Evolutionary conservation across 257 asterid genomes (phyloP).

Genomic region (Craterostigma plantagineum): DNA sequence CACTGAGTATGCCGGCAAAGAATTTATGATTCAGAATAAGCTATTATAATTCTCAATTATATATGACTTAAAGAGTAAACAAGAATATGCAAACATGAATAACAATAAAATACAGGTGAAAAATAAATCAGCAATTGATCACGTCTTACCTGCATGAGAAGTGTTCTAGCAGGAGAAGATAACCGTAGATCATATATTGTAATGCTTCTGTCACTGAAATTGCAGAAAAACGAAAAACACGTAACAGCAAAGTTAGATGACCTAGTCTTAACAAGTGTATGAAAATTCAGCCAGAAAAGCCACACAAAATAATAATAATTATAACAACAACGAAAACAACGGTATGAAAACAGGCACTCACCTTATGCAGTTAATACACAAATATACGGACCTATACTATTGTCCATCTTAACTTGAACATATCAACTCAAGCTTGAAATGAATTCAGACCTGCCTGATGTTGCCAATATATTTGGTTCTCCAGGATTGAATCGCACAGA

Average conservation of each 20-base stretch:
- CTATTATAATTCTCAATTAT: no score
- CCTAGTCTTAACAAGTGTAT: no score
- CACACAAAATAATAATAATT: neutral
- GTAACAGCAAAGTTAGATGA: neutral
- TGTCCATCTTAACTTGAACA: neutral
- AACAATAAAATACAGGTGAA: neutral
- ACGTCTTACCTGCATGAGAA: slow-evolving; percentile 79
- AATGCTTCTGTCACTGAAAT: slow-evolving; percentile 84
- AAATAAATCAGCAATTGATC: no score
- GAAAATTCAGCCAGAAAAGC: slow-evolving; percentile 5
- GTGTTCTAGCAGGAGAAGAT: slow-evolving; percentile 70
- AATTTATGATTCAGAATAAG: no score
- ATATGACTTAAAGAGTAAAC: neutral
- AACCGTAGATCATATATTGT: slow-evolving; percentile 59
- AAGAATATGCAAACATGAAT: neutral
- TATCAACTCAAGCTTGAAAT: neutral
- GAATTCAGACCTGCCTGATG: slow-evolving; percentile 62
- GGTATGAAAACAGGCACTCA: no score
- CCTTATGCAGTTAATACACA: no score
- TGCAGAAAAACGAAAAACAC: neutral
- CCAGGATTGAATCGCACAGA: slow-evolving; percentile 90
- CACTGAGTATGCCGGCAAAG: no score
- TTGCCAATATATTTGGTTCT: slow-evolving; percentile 73
- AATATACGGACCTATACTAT: no score
- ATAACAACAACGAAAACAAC: no score